Evolutionary conservation across 2,329 filamentous ascomycete genomes (phyloP).

Genomic region (Emmonsiellopsis sp.): DNA sequence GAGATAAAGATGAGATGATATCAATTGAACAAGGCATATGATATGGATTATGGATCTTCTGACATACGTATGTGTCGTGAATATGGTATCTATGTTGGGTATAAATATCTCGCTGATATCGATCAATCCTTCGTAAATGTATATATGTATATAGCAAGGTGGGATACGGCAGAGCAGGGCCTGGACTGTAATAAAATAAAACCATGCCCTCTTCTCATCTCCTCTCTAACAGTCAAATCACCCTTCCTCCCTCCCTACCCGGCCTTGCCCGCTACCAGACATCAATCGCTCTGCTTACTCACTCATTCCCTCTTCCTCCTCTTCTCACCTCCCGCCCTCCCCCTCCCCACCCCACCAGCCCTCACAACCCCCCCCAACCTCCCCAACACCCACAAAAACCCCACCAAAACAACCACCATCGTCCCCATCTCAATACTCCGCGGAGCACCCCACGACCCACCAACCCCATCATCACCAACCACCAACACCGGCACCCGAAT

Average conservation of each 20-base stretch:
- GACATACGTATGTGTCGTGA: too few species aligned
- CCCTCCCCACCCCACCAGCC: conserved; percentile 15
- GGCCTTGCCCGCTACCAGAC: not conserved
- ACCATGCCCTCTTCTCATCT: too few species aligned
- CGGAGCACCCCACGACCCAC: conserved; percentile 12
- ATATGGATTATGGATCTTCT: too few species aligned
- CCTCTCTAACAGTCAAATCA: not conserved
- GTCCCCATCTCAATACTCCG: conserved; percentile 47
- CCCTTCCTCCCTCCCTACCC: not conserved
- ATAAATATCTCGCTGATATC: too few species aligned
- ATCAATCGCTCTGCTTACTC: not conserved
- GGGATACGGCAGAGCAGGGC: too few species aligned
- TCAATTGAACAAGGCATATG: too few species aligned
- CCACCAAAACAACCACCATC: conserved; percentile 48
- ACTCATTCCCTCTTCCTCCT: conserved; percentile 8
- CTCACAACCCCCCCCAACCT: conserved; percentile 38
- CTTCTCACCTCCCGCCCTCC: conserved; percentile 2
- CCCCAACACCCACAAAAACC: conserved; percentile 63
- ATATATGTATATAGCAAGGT: too few species aligned
- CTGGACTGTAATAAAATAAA: too few species aligned
- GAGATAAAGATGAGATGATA: too few species aligned
- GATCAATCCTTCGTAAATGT: too few species aligned
- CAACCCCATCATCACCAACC: conserved; percentile 39
- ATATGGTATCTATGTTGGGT: too few species aligned
- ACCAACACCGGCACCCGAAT: conserved; percentile 60